Conservation (phyloP, 148 eudicot species). For the Oxyria digyna region DNA sequence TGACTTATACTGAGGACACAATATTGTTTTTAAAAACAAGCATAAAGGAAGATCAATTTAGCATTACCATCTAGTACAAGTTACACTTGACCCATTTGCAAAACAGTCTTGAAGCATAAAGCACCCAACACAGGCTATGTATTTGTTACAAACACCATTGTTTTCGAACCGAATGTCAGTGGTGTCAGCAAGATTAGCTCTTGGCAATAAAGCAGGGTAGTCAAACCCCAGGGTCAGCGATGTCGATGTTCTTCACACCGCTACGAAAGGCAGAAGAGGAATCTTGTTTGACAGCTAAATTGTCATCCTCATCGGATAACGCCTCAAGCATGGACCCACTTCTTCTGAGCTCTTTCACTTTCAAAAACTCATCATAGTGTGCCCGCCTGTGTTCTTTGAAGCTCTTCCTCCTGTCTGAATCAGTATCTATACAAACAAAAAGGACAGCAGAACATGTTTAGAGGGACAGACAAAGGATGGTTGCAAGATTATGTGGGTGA, state of each 20-base stretch:
- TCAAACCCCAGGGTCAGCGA: slow-evolving; percentile 9
- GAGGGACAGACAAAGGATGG: background rate
- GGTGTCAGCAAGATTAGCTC: background rate
- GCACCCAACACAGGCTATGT: background rate
- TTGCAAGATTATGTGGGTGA: background rate
- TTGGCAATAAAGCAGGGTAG: background rate
- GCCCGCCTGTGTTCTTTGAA: slow-evolving; percentile 80
- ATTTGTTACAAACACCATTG: background rate
- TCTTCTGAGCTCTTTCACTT: slow-evolving; percentile 67
- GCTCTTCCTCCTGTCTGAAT: slow-evolving; percentile 33
- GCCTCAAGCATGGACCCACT: slow-evolving; percentile 50
- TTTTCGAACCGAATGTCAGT: background rate
- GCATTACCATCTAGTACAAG: background rate
- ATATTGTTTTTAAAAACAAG: background rate
- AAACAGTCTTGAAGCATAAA: background rate
- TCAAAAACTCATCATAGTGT: slow-evolving; percentile 76
- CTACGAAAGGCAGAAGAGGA: slow-evolving; percentile 34
- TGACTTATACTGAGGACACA: no score
- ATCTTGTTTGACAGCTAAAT: slow-evolving; percentile 11
- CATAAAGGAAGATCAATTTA: background rate
- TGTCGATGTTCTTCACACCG: slow-evolving; percentile 27
- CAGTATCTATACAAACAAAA: slow-evolving; percentile 25
- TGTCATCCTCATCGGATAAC: slow-evolving; percentile 23
- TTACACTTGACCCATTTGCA: background rate
- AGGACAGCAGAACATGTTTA: background rate